Evolutionary conservation across 768 basidiomycete species (phyloP).

Genomic region (Suillus lakei): DNA sequence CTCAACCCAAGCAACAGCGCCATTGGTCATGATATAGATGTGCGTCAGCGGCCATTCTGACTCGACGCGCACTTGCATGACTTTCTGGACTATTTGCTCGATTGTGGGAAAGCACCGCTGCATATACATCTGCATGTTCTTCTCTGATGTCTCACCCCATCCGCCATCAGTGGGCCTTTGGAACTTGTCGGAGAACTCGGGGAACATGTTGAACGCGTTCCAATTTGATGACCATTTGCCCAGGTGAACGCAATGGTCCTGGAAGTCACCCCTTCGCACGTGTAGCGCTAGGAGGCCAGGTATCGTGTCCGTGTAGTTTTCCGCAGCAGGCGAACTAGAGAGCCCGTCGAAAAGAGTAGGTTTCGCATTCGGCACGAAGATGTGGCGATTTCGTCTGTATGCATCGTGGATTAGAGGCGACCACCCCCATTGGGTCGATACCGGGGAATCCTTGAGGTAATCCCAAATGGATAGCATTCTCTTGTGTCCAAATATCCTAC

Average conservation of each 20-base stretch:
- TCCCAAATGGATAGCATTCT: conserved; percentile 42
- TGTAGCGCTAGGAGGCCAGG: conserved; percentile 51
- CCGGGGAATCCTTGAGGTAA: conserved; percentile 36
- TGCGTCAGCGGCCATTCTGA: conserved; percentile 32
- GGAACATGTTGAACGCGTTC: conserved; percentile 50
- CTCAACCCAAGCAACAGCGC: conserved; percentile 41
- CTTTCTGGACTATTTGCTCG: conserved; percentile 44
- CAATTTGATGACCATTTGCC: conserved; percentile 38
- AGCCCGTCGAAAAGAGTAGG: background rate
- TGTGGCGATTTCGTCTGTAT: conserved; percentile 33
- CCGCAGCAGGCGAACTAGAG: background rate
- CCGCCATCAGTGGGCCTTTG: conserved; percentile 31
- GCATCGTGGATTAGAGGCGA: conserved; percentile 40
- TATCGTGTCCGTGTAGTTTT: conserved; percentile 28
- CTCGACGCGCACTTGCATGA: conserved; percentile 36
- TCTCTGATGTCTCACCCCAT: conserved; percentile 19
- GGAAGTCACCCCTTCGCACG: conserved; percentile 54
- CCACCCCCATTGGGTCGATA: conserved; percentile 43
- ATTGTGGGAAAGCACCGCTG: conserved; percentile 47
- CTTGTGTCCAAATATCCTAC: conserved; percentile 39
- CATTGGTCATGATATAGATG: conserved; percentile 56
- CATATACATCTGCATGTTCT: conserved; percentile 34
- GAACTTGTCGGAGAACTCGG: conserved; percentile 43
- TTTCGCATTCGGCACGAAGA: conserved; percentile 21
- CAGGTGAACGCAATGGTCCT: conserved; percentile 46